These are phyloP conservation scores for Solanum microdontum DNA, from an alignment of 257 asterid species.

Conservation along the genomic window DNA sequence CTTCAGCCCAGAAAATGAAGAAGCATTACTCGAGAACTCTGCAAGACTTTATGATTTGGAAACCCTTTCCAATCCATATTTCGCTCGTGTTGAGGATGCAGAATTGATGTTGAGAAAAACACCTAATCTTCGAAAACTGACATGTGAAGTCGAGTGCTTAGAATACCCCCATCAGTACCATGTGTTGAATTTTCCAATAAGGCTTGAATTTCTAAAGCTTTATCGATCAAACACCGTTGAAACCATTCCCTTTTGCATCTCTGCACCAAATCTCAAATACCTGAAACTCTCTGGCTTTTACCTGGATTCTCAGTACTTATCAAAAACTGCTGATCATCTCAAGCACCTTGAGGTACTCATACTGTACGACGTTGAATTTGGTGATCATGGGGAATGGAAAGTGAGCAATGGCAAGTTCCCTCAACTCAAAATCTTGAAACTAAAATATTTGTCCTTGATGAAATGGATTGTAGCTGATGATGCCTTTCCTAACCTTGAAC, in stretches of 20 bases:
- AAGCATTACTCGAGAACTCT: too few relatives aligned
- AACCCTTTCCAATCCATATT: too few relatives aligned
- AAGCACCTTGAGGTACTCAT: not conserved
- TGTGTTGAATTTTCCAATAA: too few relatives aligned
- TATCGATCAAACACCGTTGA: fast-evolving
- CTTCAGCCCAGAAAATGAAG: too few relatives aligned
- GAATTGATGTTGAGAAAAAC: too few relatives aligned
- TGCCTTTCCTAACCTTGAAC: not conserved
- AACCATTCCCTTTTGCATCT: not conserved
- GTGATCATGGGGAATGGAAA: not conserved
- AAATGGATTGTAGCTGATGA: not conserved
- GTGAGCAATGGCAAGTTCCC: not conserved
- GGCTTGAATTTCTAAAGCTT: not conserved
- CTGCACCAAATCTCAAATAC: not conserved
- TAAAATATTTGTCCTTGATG: not conserved
- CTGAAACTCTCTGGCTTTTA: not conserved
- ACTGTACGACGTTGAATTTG: not conserved
- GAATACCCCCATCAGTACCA: too few relatives aligned
- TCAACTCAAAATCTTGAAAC: not conserved
- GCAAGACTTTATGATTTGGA: too few relatives aligned
- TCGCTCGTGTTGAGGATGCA: too few relatives aligned
- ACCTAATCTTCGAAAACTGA: not conserved
- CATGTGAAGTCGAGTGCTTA: not conserved
- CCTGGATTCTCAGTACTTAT: not conserved
- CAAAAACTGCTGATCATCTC: not conserved